Percentiles rank a stretch among this genome's conserved stretches.
Evolutionary conservation across 352 stramenopile species (phyloP).

Genomic region (Hyaloperonospora arabidopsidis): DNA sequence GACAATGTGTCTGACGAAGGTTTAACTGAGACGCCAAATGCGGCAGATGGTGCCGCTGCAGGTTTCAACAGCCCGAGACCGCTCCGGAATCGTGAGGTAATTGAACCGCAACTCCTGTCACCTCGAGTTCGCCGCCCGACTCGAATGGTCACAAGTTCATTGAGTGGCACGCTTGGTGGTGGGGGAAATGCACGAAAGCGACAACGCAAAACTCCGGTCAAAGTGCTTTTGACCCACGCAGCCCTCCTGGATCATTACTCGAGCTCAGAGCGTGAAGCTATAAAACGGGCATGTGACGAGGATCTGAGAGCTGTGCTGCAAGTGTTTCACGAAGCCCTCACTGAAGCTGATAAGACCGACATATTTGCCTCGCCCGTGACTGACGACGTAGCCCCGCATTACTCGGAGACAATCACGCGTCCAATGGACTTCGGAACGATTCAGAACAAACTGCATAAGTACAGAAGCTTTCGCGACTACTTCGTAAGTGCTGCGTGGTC

Average conservation of each 20-base stretch:
- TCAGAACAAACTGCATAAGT: slow-evolving; percentile 67
- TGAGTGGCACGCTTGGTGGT: neutral
- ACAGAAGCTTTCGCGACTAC: slow-evolving; percentile 63
- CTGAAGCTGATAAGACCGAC: slow-evolving; percentile 60
- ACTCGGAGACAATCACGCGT: slow-evolving; percentile 79
- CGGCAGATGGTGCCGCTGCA: slow-evolving; percentile 4
- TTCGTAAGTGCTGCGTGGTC: slow-evolving; percentile 45
- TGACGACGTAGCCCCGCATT: slow-evolving; percentile 88
- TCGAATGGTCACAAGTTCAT: slow-evolving; percentile 19
- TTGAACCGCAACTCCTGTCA: slow-evolving; percentile 12
- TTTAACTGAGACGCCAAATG: slow-evolving; percentile 23
- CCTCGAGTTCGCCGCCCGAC: slow-evolving; percentile 23
- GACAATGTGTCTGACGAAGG: slow-evolving; percentile 7
- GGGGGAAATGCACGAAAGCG: slow-evolving; percentile 28
- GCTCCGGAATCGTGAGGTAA: slow-evolving; percentile 17
- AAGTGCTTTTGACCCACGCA: slow-evolving; percentile 38
- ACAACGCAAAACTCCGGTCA: slow-evolving; percentile 28
- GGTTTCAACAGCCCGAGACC: slow-evolving; percentile 18
- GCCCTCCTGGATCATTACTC: slow-evolving; percentile 49
- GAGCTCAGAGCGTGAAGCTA: slow-evolving; percentile 39
- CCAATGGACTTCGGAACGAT: slow-evolving; percentile 95
- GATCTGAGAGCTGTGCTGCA: slow-evolving; percentile 49
- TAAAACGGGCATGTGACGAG: slow-evolving; percentile 48
- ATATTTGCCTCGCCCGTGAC: slow-evolving; percentile 88
- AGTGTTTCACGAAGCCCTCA: slow-evolving; percentile 66